Evolutionary conservation across 2,329 filamentous ascomycete species (phyloP).

Genomic region (Venturia nashicola): DNA sequence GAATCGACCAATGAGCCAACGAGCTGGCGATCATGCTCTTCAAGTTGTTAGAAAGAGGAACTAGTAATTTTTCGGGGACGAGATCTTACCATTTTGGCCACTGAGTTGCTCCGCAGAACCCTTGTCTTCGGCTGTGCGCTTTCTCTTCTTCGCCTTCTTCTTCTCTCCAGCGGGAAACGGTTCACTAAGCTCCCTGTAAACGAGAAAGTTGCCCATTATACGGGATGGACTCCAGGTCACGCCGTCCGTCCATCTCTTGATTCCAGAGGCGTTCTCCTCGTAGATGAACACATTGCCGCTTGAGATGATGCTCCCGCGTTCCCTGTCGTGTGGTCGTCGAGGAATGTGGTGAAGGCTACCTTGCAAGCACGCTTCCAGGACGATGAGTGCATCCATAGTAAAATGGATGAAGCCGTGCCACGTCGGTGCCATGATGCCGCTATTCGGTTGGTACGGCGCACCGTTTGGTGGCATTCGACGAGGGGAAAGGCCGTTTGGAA

Average conservation of each 20-base stretch:
- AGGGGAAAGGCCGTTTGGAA: not conserved
- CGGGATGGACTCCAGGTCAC: conserved; percentile 83
- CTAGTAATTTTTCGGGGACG: not conserved
- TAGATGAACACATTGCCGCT: conserved; percentile 87
- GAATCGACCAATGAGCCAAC: conserved; percentile 82
- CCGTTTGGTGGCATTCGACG: not conserved
- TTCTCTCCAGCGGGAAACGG: conserved; percentile 74
- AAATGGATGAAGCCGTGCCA: conserved; percentile 10
- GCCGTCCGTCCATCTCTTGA: conserved; percentile 90
- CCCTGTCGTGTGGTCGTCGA: conserved; percentile 74
- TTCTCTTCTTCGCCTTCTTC: conserved; percentile 59
- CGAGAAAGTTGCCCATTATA: conserved; percentile 72
- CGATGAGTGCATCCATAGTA: conserved; percentile 8
- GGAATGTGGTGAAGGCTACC: conserved; percentile 48
- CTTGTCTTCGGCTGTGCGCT: conserved; percentile 22
- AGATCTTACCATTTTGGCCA: conserved; percentile 3
- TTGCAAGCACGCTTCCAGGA: conserved; percentile 10
- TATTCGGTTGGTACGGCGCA: not conserved
- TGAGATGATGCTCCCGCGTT: conserved; percentile 62
- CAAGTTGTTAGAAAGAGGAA: not conserved
- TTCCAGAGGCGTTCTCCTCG: conserved; percentile 79
- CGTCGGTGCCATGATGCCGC: conserved; percentile 2
- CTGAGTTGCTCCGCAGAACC: conserved; percentile 7
- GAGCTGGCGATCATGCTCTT: conserved; percentile 45
- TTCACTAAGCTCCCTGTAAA: conserved; percentile 72